Base-by-base conservation (phyloP, 371 early-diverging fungal species). In the Smittium culicis region DNA sequence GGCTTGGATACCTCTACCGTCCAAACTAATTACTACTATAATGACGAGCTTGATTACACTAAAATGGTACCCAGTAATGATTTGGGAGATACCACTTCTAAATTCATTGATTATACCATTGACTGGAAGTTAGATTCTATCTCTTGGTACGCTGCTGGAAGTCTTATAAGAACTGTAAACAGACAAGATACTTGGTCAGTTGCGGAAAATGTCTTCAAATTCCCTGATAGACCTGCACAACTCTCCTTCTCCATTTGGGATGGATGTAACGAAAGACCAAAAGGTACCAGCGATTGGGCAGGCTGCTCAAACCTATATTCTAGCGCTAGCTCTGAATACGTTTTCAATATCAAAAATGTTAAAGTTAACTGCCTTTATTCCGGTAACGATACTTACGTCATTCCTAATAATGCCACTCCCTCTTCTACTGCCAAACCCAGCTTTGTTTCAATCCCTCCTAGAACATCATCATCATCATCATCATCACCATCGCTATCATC, bases 221-320 rank as follows among this genome's bases (percentile, higher is more conserved):
- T 72, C 73, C 88, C 88, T 0, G 73, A 79, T 24, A 71, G 79
- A 1, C 81, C 81, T 35, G 76, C 85, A 0, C 73, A 74, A 57
- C 77, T 88, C 57, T 81, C 83, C 55, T 80, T 86, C 71, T 83
- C 85, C 11, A 75, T 88, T 62, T 88, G 88, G 88, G 87, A 88
- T 67, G 88, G 86, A 45, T 84, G 85, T 35, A 77, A 76, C 35
- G 66, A 69, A 0, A 82, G 82, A 24, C 71, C 64, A 3, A 64
- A 74, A 60, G 85, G 86, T 32, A 86, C 86, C 2, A 71, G 78
- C 1, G 74, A 79, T 33, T 88, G 86, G 87, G 86, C 87, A 5
- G 87, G 87, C 2, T 54, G n/a, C 17, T 59, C 67, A 20, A 66
- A 25, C 34, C 33, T 32, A 30, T 66, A 61, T 56, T 34, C 67